These are phyloP conservation scores for Corrigiola litoralis DNA, from an alignment of 179 eudicot genomes.

Conservation along the genomic window DNA sequence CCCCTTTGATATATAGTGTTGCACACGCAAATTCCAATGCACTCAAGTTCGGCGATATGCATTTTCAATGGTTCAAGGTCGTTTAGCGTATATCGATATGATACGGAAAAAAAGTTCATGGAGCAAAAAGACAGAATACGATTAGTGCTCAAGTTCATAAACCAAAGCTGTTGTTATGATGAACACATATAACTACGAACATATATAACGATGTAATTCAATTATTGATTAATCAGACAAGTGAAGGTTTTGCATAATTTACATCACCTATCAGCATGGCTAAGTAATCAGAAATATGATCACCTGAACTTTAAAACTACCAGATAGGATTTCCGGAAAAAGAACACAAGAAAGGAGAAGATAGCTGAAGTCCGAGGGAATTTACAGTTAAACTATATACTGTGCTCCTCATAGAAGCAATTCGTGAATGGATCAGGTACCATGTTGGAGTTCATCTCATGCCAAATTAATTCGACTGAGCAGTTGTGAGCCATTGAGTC, in stretches of 20 bases:
- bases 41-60: too few species aligned
- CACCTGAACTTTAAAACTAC: constrained; percentile 6
- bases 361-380: constrained; percentile 5
- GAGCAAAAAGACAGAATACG: too few species aligned
- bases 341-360: not conserved
- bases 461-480: constrained; percentile 9
- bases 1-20: too few species aligned
- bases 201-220: not conserved
- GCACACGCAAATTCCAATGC: too few species aligned
- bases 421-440: constrained; percentile 17
- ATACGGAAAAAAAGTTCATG: too few species aligned
- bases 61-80: too few species aligned
- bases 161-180: too few species aligned
- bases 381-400: constrained; percentile 22
- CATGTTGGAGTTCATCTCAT: constrained; percentile 16
- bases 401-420: constrained; percentile 7
- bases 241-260: constrained; percentile 12
- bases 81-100: too few species aligned
- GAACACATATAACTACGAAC: not conserved
- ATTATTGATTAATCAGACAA: constrained; percentile 14
- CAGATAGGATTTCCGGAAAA: not conserved
- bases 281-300: constrained; percentile 2
- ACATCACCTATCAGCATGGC: constrained; percentile 8
- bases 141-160: too few species aligned
- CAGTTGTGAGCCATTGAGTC: not conserved